Percentiles rank a stretch among this genome's conserved stretches.
These are phyloP conservation scores for Lactarius quietus DNA, from an alignment of 768 basidiomycete genomes.

Conservation along the genomic window DNA sequence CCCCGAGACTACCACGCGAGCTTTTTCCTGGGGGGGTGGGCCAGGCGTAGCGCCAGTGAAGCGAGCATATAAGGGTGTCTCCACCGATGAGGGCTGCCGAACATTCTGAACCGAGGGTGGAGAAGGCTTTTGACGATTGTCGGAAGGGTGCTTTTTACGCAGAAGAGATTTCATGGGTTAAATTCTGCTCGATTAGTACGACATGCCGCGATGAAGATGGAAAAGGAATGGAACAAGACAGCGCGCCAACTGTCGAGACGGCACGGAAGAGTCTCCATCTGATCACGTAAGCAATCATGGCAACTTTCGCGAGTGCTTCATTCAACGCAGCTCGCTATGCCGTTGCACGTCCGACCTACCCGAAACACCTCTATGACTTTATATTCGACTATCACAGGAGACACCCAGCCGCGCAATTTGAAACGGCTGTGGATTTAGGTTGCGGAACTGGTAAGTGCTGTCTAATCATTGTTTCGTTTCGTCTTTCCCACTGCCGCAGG, in stretches of 20 bases:
- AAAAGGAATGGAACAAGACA: slow-evolving; percentile 12
- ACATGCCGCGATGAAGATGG: slow-evolving; percentile 3
- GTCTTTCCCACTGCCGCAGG: slow-evolving; percentile 39
- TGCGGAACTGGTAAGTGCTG: slow-evolving; percentile 70
- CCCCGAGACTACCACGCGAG: slow-evolving; percentile 28
- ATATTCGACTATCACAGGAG: slow-evolving; percentile 56
- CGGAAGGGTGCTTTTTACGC: slow-evolving; percentile 17
- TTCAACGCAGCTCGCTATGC: slow-evolving; percentile 71
- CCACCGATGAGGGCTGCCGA: slow-evolving; percentile 6
- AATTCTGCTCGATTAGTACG: slow-evolving; percentile 9
- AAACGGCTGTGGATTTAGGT: slow-evolving; percentile 68
- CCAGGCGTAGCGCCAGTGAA: slow-evolving; percentile 26
- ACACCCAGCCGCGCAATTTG: slow-evolving; percentile 40
- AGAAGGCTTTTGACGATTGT: slow-evolving; percentile 8
- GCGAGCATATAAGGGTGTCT: slow-evolving; percentile 31
- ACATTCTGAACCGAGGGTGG: slow-evolving; percentile 7
- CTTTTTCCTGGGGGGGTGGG: slow-evolving; percentile 12
- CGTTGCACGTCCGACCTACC: slow-evolving; percentile 69
- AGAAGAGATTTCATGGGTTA: slow-evolving; percentile 23
- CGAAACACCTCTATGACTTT: slow-evolving; percentile 56
- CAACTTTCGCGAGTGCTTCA: slow-evolving; percentile 66
- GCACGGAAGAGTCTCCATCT: not conserved
- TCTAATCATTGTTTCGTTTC: not conserved
- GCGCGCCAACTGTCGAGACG: slow-evolving; percentile 1
- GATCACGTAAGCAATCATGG: slow-evolving; percentile 38